Evolutionary conservation across 2,329 filamentous ascomycete genomes (phyloP), one percentile per base, ranked within the genome.

Genomic region (Colletotrichum australisinense): DNA sequence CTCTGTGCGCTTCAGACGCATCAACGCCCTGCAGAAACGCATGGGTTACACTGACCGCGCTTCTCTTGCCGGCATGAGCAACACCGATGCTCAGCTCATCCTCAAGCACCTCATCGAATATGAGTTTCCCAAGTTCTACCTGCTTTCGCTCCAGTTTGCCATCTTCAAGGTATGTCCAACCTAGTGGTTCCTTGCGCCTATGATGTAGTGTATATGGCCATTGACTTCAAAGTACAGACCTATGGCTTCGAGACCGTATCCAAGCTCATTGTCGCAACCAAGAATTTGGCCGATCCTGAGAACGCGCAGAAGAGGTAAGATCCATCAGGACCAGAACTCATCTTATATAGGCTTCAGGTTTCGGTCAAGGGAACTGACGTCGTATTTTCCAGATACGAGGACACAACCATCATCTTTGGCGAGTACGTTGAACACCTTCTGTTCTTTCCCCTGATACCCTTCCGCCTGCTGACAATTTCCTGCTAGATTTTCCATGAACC

Each of bases 81-180:
- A 82, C 55, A 74, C 81, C 73, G 83, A 88, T 63, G 86, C 88
- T 6, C 84, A 86, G 70, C 80, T 81, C 67, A 85, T 88, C 73
- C 77, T 86, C 19, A 80, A 81, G 71, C 78, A 79, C 42, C 71
- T 84, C 7, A 71, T 77, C 5, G 68, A 77, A 19, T 73, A 76
- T 1, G 84, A 86, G 67, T 86, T 85, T 46, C 84, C 85, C 0
- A 76, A 80, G 11, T 77, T 84, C 35, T 84, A 82, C 73, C 79
- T 81, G 16, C 73, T 83, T 35, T 77, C 80, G 1, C 75, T 85
- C 52, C 82, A 84, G 62, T 78, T 84, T 32, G 84, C 82, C 46
- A 78, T 86, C 19, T 83, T 86, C 76, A 84, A 84, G 78, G 83
- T 83, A 72, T 38, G 22, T 24, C 32, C 26, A 24, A 9, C 49